These are phyloP conservation scores for Ceratopteris richardii DNA, from an alignment of 75 land plant species.

Conservation along the genomic window DNA sequence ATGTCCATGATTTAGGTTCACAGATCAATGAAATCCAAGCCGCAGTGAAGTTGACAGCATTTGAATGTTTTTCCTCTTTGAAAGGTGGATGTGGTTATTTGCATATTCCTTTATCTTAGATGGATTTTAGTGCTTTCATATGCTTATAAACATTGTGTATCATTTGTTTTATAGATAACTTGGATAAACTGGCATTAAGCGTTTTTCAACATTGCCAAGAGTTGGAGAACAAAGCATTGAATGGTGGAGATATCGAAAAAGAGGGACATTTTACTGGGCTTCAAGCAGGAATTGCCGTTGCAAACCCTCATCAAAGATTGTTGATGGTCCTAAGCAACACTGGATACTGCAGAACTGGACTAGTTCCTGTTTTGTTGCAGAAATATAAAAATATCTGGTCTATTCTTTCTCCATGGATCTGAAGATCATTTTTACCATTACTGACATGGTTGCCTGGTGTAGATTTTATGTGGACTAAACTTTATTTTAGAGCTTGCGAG, in stretches of 20 bases:
- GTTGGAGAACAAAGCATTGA: neutral
- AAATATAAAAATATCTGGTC: constrained; percentile 84
- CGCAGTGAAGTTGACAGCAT: constrained; percentile 66
- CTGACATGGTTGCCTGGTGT: no score
- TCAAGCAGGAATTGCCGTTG: constrained; percentile 42
- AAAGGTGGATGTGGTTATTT: constrained; percentile 33
- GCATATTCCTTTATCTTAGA: neutral
- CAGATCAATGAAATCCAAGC: constrained; percentile 74
- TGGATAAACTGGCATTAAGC: constrained; percentile 54
- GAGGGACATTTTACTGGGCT: constrained; percentile 39
- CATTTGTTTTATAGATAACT: constrained; percentile 36
- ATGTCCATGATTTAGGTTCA: constrained; percentile 43
- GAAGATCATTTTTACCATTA: no score
- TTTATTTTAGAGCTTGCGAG: no score
- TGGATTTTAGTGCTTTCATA: neutral
- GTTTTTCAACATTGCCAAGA: constrained; percentile 21
- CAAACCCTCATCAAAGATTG: constrained; percentile 61
- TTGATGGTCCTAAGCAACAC: constrained; percentile 85
- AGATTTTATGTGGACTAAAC: no score
- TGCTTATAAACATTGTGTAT: neutral
- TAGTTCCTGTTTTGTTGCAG: constrained; percentile 55
- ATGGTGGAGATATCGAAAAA: constrained; percentile 4
- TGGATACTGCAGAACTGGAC: constrained; percentile 78
- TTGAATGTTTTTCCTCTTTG: constrained; percentile 71
- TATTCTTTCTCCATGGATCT: neutral